Conservation (phyloP, 1,284 basidiomycete species). For the Rhodofomes roseus region DNA sequence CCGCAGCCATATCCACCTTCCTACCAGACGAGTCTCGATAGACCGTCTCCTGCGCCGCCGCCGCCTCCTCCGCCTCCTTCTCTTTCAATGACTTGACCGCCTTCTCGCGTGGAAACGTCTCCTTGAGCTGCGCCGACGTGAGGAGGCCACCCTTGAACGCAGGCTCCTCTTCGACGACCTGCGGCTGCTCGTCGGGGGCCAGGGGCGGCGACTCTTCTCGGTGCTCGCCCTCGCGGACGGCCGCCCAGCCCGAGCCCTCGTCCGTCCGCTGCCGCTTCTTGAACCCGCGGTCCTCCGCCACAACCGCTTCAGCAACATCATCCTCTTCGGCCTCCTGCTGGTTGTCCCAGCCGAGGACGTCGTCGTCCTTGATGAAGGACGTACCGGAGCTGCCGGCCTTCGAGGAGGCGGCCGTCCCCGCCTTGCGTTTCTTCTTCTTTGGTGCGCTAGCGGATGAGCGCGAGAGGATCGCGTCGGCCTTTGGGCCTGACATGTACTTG, state of each 20-base stretch:
- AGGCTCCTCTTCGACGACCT: constrained; percentile 45
- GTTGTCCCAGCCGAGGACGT: constrained; percentile 56
- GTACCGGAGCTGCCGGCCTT: constrained; percentile 27
- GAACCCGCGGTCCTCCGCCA: constrained; percentile 68
- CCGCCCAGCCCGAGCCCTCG: constrained; percentile 56
- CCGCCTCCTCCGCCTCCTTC: constrained; percentile 50
- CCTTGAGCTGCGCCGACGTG: constrained; percentile 60
- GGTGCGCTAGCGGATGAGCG: constrained; percentile 57
- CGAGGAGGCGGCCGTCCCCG: constrained; percentile 31
- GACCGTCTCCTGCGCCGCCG: constrained; percentile 81
- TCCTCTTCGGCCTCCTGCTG: constrained; percentile 50
- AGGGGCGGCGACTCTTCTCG: constrained; percentile 48
- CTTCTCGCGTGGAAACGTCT: constrained; percentile 39
- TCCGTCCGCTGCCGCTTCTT: constrained; percentile 61
- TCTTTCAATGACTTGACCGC: constrained; percentile 35
- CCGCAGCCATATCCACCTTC: constrained; percentile 85
- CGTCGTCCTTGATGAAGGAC: constrained; percentile 61
- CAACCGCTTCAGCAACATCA: constrained; percentile 54
- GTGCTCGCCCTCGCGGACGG: constrained; percentile 43
- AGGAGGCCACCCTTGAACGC: constrained; percentile 75
- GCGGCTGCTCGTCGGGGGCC: constrained; percentile 67
- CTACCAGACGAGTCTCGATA: constrained; percentile 90
- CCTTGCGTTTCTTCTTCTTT: constrained; percentile 78
- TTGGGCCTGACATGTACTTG: constrained; percentile 96
- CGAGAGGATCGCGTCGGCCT: constrained; percentile 92